A percentile compares a stretch with the other conserved stretches of the same genome.
phyloP scores from a whole-genome alignment of 345 rosid species.

The Eucalyptus guilfoylei region DNA sequence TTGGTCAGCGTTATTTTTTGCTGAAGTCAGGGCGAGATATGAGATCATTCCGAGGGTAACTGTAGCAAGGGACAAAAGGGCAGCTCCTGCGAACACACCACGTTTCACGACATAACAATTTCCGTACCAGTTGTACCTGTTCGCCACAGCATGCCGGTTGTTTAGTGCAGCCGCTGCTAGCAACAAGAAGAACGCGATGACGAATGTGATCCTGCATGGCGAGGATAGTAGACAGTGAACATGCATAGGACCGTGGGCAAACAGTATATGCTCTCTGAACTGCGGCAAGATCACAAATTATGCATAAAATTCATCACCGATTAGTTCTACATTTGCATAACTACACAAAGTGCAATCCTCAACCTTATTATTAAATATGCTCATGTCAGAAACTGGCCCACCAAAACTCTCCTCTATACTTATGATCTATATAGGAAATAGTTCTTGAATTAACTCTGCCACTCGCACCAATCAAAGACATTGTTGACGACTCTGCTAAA shows the following conservation, averaged over 20 bases:
- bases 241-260: not conserved
- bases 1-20: slow-evolving; percentile 7
- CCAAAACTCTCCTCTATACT: no score
- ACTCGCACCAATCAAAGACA: not conserved
- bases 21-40: slow-evolving; percentile 36
- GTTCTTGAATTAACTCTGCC: not conserved
- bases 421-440: not conserved
- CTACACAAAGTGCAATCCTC: not conserved
- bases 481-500: not conserved
- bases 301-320: not conserved
- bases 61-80: slow-evolving; percentile 45
- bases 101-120: no score
- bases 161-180: slow-evolving; percentile 74
- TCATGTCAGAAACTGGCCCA: no score
- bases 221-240: not conserved
- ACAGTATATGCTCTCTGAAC: not conserved
- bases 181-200: slow-evolving; percentile 56
- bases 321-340: not conserved
- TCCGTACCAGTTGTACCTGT: no score
- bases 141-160: not conserved
- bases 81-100: slow-evolving; percentile 61
- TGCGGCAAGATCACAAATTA: not conserved
- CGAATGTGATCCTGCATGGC: slow-evolving; percentile 66
- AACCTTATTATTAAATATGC: not conserved
- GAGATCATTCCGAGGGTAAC: slow-evolving; percentile 53